A percentile compares a stretch with the other conserved stretches of the same genome.
Conservation (phyloP, 2,329 filamentous ascomycete genomes). For the Zasmidium citrigriseum region DNA sequence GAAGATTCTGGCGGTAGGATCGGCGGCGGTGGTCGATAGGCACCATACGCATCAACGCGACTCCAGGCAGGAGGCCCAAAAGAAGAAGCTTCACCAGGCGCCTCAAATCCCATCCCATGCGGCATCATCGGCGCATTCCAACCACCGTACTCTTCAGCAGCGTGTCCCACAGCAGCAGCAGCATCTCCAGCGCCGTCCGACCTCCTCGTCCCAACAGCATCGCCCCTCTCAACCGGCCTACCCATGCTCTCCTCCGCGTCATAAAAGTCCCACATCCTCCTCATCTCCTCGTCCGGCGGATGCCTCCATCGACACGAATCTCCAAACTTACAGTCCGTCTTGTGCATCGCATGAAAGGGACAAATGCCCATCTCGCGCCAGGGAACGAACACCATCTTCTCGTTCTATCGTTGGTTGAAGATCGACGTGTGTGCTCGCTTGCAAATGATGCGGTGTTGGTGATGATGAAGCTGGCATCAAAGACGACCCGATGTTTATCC, state of each 20-base stretch:
- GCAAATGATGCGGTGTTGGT: no score
- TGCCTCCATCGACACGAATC: slow-evolving; percentile 20
- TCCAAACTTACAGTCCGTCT: slow-evolving; percentile 11
- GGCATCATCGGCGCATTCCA: no score
- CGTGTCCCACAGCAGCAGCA: no score
- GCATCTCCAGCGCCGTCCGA: not conserved
- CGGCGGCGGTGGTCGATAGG: no score
- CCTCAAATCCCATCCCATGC: not conserved
- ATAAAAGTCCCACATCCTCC: slow-evolving; percentile 20
- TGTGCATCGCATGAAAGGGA: slow-evolving; percentile 21
- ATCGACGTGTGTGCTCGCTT: not conserved
- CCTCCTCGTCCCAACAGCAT: not conserved
- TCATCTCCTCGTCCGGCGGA: slow-evolving; percentile 17
- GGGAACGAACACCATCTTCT: slow-evolving; percentile 24
- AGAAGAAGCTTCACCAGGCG: no score
- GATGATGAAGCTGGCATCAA: no score
- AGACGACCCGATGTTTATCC: no score
- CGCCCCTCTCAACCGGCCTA: not conserved
- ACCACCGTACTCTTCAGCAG: no score
- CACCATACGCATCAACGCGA: no score
- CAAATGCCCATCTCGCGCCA: slow-evolving; percentile 29
- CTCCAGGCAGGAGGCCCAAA: no score
- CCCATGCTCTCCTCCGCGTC: not conserved
- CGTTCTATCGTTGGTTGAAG: not conserved
- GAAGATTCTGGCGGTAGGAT: no score